Evolutionary conservation across 495 filamentous ascomycete species (phyloP), one percentile per base, ranked within the genome.

Genomic region (Astrocystis sublimbata): DNA sequence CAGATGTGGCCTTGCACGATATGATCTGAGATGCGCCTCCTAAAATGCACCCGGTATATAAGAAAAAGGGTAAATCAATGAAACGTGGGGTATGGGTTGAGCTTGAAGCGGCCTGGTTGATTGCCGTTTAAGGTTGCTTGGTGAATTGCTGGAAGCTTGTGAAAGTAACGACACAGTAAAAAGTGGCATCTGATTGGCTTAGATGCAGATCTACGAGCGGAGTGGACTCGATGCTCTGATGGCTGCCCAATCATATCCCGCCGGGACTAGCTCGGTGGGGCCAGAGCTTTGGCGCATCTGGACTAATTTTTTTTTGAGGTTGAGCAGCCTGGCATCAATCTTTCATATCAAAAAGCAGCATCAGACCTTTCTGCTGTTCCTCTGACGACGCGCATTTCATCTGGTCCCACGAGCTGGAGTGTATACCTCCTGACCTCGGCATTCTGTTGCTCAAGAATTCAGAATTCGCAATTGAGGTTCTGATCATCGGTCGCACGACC

Each of bases 291-390:
- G 58, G 50, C 46, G 38, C 41, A 43, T 41, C 35, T 45, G 47
- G 26, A 19, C 58, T 53, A 61, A 61, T 61, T 61, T 61, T 61
- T 61, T 61, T 61, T 50, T 19, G 47, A 51, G 1, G 47, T 52
- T 24, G 47, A 19, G 24, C 36, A 45, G 38, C 28, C 40, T 30
- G 6, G 33, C 13, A 36, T 61, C 47, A 61, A 33, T 19, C 30
- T 53, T 42, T 24, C 23, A 45, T 57, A 45, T 57, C 4, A 45
- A 17, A 19, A 12, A 12, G 28, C 47, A 33, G 26, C 23, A 53
- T 26, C 19, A 30, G 9, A 19, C 35, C 6, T 53, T 30, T 23
- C 17, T 24, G 10, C 28, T 26, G 28, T 38, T 7, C 40, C 23
- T 31, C 24, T 33, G 3, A 19, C 12, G 40, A 43, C 31, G 54